Conservation (phyloP, 2,329 filamentous ascomycete species). For the Byssoonygena ceratinophila region DNA sequence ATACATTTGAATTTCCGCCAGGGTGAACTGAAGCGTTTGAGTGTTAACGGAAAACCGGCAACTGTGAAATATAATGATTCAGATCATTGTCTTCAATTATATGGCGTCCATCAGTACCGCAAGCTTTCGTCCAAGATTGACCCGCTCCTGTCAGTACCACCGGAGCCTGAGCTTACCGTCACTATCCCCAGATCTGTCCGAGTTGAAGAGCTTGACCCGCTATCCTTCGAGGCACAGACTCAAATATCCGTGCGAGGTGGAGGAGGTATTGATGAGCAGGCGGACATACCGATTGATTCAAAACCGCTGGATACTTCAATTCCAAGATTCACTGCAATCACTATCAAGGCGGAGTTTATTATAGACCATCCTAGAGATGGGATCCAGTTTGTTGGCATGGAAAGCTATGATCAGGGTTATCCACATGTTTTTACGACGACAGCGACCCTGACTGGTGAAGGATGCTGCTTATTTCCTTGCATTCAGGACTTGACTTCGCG, state of each 20-base stretch:
- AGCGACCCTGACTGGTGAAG: constrained; percentile 62
- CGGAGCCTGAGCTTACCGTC: constrained; percentile 50
- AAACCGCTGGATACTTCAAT: constrained; percentile 31
- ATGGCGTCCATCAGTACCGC: constrained; percentile 63
- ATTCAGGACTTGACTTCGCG: constrained; percentile 74
- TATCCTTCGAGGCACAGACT: constrained; percentile 40
- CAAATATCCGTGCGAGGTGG: constrained; percentile 34
- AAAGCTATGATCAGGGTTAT: constrained; percentile 68
- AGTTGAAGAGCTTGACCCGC: constrained; percentile 51
- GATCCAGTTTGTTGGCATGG: constrained; percentile 79
- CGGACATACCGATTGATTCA: constrained; percentile 28
- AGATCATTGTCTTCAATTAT: constrained; percentile 41
- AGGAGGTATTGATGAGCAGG: constrained; percentile 28
- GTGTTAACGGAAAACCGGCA: constrained; percentile 35
- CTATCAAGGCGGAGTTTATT: constrained; percentile 63
- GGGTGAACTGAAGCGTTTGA: constrained; percentile 46
- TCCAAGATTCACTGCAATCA: constrained; percentile 49
- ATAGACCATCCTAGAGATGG: constrained; percentile 70
- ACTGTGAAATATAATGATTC: constrained; percentile 33
- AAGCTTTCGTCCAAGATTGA: constrained; percentile 59
- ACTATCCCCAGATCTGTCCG: constrained; percentile 50
- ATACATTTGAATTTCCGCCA: constrained; percentile 54
- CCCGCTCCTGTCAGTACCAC: constrained; percentile 43
- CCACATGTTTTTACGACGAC: constrained; percentile 87
- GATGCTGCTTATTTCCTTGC: constrained; percentile 84